These are phyloP conservation scores for Cystobasidiaceae sp. DNA, from an alignment of 1,284 basidiomycete species.

Conservation along the genomic window DNA sequence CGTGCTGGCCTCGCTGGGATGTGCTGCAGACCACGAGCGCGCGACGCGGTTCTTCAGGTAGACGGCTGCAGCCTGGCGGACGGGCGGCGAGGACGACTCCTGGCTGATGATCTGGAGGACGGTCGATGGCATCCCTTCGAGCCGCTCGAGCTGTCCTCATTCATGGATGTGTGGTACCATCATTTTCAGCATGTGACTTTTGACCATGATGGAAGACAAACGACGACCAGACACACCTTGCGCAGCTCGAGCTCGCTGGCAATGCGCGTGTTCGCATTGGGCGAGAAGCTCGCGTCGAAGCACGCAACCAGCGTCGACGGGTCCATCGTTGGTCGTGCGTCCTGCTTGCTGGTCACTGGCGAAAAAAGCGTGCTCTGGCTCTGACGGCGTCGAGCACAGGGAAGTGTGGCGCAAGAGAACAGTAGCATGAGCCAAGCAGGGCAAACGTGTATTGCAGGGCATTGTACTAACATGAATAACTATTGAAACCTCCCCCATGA, in stretches of 20 bases:
- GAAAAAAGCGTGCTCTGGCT: too few species aligned
- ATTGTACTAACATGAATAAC: too few species aligned
- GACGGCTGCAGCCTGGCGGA: constrained; percentile 57
- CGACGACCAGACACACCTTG: constrained; percentile 54
- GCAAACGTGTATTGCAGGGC: too few species aligned
- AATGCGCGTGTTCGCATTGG: constrained; percentile 78
- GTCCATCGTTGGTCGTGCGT: constrained; percentile 7
- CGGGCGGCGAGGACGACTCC: constrained; percentile 7
- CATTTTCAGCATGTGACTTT: too few species aligned
- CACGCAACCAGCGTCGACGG: constrained; percentile 29
- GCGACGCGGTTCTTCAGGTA: constrained; percentile 71
- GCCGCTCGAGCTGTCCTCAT: constrained; percentile 58
- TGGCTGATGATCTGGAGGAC: constrained; percentile 72
- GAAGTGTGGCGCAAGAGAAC: too few species aligned
- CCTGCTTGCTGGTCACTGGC: background rate
- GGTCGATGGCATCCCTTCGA: constrained; percentile 71
- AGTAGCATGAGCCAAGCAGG: too few species aligned
- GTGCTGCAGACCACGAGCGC: constrained; percentile 21
- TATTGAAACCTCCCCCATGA: too few species aligned
- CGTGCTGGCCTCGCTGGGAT: background rate
- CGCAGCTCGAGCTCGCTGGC: constrained; percentile 74
- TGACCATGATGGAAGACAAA: too few species aligned
- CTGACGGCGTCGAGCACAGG: too few species aligned
- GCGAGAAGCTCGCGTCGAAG: constrained; percentile 59
- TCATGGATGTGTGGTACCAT: too few species aligned